A percentile compares a stretch with the other conserved stretches of the same genome.
Evolutionary conservation across 2,329 filamentous ascomycete species (phyloP).

Genomic region (Fusarium armeniacum): DNA sequence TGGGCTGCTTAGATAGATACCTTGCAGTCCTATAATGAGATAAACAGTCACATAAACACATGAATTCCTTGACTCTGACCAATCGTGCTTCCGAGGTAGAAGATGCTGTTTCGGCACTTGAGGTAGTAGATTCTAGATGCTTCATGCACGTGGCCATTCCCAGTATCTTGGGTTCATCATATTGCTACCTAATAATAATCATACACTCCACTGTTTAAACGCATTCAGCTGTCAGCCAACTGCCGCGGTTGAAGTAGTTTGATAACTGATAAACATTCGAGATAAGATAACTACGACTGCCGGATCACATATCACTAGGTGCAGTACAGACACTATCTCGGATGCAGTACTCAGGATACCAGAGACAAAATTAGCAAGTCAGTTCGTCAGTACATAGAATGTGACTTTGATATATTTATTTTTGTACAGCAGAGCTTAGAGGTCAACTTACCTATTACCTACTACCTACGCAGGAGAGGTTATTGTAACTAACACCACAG

Average conservation of each 20-base stretch:
- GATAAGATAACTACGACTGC: not conserved
- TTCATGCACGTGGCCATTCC: conserved; percentile 14
- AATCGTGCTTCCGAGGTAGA: conserved; percentile 19
- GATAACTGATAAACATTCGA: conserved; percentile 3
- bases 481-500: not conserved
- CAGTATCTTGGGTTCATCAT: conserved; percentile 2
- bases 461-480: not conserved
- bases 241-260: not conserved
- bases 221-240: not conserved
- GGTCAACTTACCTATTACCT: no score
- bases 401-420: no score
- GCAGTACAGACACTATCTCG: not conserved
- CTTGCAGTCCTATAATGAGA: conserved; percentile 28
- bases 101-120: conserved; percentile 2
- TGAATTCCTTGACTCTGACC: not conserved
- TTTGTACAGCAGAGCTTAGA: no score
- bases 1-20: conserved; percentile 30
- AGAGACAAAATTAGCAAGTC: no score
- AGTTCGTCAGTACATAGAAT: no score
- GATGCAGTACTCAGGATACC: not conserved
- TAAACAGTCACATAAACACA: conserved; percentile 20
- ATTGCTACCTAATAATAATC: not conserved
- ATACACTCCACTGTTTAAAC: conserved; percentile 19
- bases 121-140: not conserved
- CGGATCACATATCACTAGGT: not conserved